Evolutionary conservation across 2,329 filamentous ascomycete genomes (phyloP).

Genomic region (Ceratocystis cubensis): DNA sequence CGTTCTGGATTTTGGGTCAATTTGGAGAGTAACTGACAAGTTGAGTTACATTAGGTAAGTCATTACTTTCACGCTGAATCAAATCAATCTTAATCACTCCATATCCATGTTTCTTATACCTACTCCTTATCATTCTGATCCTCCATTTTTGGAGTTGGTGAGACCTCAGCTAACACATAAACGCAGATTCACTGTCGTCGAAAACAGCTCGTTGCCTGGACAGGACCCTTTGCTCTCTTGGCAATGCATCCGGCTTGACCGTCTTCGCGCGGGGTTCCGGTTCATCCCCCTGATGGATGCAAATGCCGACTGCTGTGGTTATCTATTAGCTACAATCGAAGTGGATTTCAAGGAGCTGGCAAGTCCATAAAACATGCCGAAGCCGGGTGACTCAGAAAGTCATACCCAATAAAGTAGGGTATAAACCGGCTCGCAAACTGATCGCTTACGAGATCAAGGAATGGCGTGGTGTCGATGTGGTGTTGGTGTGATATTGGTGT

Average conservation of each 20-base stretch:
- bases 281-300: conserved; percentile 40
- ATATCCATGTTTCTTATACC: neutral
- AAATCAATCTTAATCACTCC: neutral
- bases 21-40: conserved; percentile 51
- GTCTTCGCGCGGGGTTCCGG: conserved; percentile 43
- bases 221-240: conserved; percentile 35
- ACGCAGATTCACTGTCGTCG: conserved; percentile 39
- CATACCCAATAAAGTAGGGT: neutral
- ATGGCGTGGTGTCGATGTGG: neutral
- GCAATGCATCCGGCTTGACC: conserved; percentile 49
- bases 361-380: neutral
- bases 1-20: conserved; percentile 45
- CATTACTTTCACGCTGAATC: neutral
- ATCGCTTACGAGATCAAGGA: neutral
- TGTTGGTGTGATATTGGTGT: neutral
- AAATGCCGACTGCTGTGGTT: conserved; percentile 34
- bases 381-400: neutral
- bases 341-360: conserved; percentile 31
- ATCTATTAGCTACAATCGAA: conserved; percentile 41
- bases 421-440: too few relatives aligned
- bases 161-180: neutral
- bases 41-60: conserved; percentile 59
- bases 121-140: too few relatives aligned
- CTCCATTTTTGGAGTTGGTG: neutral
- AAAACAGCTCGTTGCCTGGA: conserved; percentile 35